These are phyloP conservation scores for Mortierella alpina DNA, from an alignment of 192 early-diverging fungal genomes.

Conservation along the genomic window DNA sequence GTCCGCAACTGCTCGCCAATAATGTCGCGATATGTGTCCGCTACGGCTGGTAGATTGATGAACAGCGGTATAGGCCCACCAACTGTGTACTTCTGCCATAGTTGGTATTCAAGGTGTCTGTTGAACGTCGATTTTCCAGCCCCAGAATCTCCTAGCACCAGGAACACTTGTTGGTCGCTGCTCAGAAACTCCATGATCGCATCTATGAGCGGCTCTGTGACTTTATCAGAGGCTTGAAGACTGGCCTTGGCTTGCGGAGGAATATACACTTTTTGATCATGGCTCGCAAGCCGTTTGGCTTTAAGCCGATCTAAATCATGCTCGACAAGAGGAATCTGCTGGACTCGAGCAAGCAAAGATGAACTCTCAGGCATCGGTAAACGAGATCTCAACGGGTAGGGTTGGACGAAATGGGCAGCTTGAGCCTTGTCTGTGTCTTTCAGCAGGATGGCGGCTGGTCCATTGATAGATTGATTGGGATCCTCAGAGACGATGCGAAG, in stretches of 20 bases:
- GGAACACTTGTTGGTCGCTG: no score
- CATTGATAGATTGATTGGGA: no score
- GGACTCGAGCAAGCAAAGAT: no score
- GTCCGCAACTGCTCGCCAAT: not conserved
- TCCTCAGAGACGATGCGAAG: no score
- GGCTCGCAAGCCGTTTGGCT: not conserved
- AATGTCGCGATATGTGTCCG: not conserved
- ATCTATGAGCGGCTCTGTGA: not conserved
- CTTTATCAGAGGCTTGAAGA: not conserved
- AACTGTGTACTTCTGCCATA: not conserved
- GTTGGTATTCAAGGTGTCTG: not conserved
- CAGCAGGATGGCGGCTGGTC: no score
- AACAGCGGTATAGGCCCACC: conserved; percentile 4
- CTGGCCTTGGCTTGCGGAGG: not conserved
- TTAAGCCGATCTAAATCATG: not conserved
- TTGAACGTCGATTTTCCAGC: conserved; percentile 11
- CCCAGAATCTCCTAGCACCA: conserved; percentile 11
- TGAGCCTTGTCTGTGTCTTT: no score
- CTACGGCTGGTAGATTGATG: not conserved
- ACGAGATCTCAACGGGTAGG: no score
- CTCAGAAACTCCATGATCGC: not conserved
- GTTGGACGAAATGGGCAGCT: no score
- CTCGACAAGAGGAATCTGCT: no score
- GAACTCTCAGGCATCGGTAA: no score
- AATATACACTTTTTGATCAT: not conserved